phyloP scores from a whole-genome alignment of 2,329 filamentous ascomycete genomes.

The Hypomyces perniciosus region DNA sequence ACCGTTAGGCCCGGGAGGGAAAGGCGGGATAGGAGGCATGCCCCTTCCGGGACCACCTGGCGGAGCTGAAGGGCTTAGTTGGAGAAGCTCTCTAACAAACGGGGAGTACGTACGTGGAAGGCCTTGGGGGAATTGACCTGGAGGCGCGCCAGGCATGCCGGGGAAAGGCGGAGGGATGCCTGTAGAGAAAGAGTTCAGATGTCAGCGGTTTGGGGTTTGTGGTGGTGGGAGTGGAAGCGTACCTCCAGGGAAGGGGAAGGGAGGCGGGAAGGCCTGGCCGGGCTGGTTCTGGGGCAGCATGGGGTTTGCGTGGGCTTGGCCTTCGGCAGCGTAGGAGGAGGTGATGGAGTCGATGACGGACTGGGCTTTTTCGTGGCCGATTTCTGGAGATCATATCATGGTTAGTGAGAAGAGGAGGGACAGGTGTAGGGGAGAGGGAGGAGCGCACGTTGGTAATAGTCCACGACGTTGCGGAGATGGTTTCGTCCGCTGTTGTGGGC shows the following conservation, averaged over 20 bases:
- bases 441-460: constrained; percentile 86
- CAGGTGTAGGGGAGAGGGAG: not conserved
- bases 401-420: not conserved
- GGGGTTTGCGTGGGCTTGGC: constrained; percentile 78
- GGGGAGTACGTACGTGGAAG: constrained; percentile 46
- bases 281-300: constrained; percentile 69
- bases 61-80: constrained; percentile 36
- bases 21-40: constrained; percentile 40
- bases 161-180: constrained; percentile 55
- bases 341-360: constrained; percentile 98
- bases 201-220: not conserved
- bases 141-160: constrained; percentile 39
- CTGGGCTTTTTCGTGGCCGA: constrained; percentile 97
- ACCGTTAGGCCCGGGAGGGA: constrained; percentile 34
- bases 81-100: not conserved
- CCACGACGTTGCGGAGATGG: constrained; percentile 93
- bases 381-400: constrained; percentile 51
- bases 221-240: constrained; percentile 25
- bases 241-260: constrained; percentile 59
- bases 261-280: constrained; percentile 40
- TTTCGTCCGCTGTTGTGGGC: constrained; percentile 96
- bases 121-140: constrained; percentile 35
- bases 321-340: constrained; percentile 88
- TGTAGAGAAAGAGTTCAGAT: constrained; percentile 17
- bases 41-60: constrained; percentile 42